Conservation (phyloP, 228 moss, liverwort and hornwort species). For the Sphagnum fallax region DNA sequence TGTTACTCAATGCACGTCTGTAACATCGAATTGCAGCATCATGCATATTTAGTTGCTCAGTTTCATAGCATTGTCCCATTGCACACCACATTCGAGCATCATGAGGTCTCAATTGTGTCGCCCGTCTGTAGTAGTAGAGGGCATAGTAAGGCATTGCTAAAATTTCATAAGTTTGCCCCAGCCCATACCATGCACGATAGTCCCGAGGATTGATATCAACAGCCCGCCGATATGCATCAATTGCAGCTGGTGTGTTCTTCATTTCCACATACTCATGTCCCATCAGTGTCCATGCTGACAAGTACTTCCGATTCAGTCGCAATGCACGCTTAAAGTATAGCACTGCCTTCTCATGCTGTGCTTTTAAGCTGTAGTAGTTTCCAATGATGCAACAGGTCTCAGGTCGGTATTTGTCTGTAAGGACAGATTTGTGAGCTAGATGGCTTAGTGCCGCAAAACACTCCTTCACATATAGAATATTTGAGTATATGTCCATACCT, state of each 20-base stretch:
- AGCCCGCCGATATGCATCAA: conserved; percentile 95
- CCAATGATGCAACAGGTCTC: conserved; percentile 99
- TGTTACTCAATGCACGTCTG: conserved; percentile 86
- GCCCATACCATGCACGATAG: conserved; percentile 97
- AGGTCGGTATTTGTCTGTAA: conserved; percentile 93
- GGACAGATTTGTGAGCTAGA: conserved; percentile 96
- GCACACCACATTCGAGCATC: conserved; percentile 99
- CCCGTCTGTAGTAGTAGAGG: conserved; percentile 86
- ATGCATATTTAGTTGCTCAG: conserved; percentile 89
- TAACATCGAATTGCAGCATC: conserved; percentile 95
- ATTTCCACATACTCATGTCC: conserved; percentile 98
- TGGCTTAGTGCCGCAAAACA: conserved; percentile 95
- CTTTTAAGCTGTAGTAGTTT: conserved; percentile 97
- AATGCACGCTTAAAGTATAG: conserved; percentile 90
- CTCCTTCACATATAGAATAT: conserved; percentile 97
- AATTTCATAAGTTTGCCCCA: conserved; percentile 96
- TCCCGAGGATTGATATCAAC: conserved; percentile 98
- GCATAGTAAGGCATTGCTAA: conserved; percentile 98
- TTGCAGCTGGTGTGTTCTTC: conserved; percentile 98
- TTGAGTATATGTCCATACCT: conserved; percentile 96
- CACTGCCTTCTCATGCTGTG: conserved; percentile 97
- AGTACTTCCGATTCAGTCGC: conserved; percentile 83
- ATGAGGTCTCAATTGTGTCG: conserved; percentile 88
- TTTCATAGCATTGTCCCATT: conserved; percentile 95
- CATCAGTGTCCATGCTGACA: conserved; percentile 98